A percentile compares a stretch with the other conserved stretches of the same genome.
Evolutionary conservation across 495 filamentous ascomycete genomes (phyloP).

Genomic region (Xylaria bambusicola): DNA sequence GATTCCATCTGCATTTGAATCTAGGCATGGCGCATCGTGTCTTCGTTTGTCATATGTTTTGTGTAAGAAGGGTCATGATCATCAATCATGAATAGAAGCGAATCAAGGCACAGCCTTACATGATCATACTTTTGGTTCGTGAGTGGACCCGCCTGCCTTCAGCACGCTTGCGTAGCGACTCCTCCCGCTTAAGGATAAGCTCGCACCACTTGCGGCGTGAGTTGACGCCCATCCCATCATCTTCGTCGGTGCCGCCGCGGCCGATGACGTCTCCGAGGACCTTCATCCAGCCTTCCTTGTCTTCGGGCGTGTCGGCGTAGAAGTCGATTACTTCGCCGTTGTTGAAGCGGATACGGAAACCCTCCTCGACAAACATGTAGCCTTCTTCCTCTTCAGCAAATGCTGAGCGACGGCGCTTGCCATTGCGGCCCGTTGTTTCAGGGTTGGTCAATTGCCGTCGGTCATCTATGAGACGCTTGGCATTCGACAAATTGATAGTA

Average conservation of each 20-base stretch:
- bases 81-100: slow-evolving; percentile 18
- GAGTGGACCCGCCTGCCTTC: slow-evolving; percentile 48
- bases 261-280: slow-evolving; percentile 84
- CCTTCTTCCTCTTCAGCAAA: slow-evolving; percentile 99
- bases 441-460: slow-evolving; percentile 78
- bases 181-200: slow-evolving; percentile 68
- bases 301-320: slow-evolving; percentile 82
- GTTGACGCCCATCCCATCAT: slow-evolving; percentile 34
- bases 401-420: slow-evolving; percentile 83
- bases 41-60: slow-evolving; percentile 18
- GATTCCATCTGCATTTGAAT: background rate
- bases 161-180: slow-evolving; percentile 43
- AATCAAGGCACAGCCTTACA: slow-evolving; percentile 30
- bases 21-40: slow-evolving; percentile 15
- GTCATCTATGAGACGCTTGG: slow-evolving; percentile 91
- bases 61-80: slow-evolving; percentile 10
- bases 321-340: slow-evolving; percentile 99
- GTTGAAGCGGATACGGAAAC: slow-evolving; percentile 95
- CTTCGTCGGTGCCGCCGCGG: slow-evolving; percentile 47
- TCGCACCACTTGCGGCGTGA: slow-evolving; percentile 77
- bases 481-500: slow-evolving; percentile 94
- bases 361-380: slow-evolving; percentile 99
- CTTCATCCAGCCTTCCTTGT: slow-evolving; percentile 94
- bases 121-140: slow-evolving; percentile 57
- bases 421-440: slow-evolving; percentile 70